Conservation (phyloP, 257 asterid species). For the Nicotiana obtusifolia region DNA sequence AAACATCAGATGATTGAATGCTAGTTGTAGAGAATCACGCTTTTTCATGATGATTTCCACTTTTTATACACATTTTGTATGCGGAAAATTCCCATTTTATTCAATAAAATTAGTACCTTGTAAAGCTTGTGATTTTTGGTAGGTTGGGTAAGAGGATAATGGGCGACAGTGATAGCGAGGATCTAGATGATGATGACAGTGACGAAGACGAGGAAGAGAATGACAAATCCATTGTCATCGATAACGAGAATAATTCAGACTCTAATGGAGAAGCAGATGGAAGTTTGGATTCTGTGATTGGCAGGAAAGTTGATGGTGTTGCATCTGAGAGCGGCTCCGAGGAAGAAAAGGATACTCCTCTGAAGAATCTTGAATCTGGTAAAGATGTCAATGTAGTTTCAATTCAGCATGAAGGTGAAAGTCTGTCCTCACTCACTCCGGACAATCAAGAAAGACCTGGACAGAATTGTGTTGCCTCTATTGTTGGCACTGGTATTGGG, state of each 20-base stretch:
- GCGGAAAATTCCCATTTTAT: not conserved
- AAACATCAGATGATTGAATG: not conserved
- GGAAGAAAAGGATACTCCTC: slow-evolving; percentile 42
- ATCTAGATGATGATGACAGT: slow-evolving; percentile 35
- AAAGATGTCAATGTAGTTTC: slow-evolving; percentile 11
- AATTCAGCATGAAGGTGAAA: not conserved
- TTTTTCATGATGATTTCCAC: not conserved
- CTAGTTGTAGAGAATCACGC: not conserved
- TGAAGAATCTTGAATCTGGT: slow-evolving; percentile 24
- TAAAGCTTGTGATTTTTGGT: slow-evolving; percentile 7
- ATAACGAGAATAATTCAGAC: slow-evolving; percentile 45
- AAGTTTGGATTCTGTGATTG: slow-evolving; percentile 45
- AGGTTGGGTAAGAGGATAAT: slow-evolving; percentile 79
- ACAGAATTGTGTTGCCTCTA: slow-evolving; percentile 7
- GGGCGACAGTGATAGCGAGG: slow-evolving; percentile 68
- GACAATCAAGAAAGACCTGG: slow-evolving; percentile 18
- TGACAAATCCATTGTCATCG: slow-evolving; percentile 51
- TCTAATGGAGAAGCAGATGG: slow-evolving; percentile 57
- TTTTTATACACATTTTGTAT: not conserved
- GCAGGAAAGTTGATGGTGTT: slow-evolving; percentile 32
- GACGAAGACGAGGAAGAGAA: slow-evolving; percentile 43
- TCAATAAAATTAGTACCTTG: not conserved
- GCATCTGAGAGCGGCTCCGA: slow-evolving; percentile 41
- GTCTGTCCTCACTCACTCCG: not conserved
- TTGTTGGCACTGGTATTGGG: slow-evolving; percentile 9